Percentiles rank a stretch among this genome's conserved stretches.
Conservation (phyloP, 2,329 filamentous ascomycete genomes). For the Pestalotiopsis fici region DNA sequence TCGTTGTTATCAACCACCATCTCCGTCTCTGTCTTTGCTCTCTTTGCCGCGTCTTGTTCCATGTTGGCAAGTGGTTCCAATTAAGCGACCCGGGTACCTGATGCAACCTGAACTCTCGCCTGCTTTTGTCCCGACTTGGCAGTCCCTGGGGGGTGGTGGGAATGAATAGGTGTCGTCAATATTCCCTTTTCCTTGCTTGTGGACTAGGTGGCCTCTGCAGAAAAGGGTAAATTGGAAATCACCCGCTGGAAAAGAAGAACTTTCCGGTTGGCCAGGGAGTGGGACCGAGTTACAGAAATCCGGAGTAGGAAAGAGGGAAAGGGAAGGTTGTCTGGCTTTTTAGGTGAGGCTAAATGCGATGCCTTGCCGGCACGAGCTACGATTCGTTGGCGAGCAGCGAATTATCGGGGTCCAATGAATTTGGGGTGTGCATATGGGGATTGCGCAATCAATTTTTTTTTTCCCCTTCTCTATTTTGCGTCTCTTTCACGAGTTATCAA, state of each 20-base stretch:
- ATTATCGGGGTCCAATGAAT: neutral
- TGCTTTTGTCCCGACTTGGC: neutral
- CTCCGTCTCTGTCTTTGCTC: neutral
- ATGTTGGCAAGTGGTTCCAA: neutral
- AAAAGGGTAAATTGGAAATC: neutral
- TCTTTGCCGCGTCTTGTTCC: neutral
- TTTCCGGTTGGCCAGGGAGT: neutral
- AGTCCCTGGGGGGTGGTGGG: neutral
- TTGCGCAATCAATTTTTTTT: neutral
- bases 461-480: neutral
- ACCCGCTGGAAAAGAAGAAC: neutral
- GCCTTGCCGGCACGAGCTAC: neutral
- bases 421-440: neutral
- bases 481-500: neutral
- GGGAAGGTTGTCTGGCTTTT: conserved; percentile 1
- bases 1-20: conserved; percentile 39
- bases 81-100: neutral
- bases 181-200: neutral
- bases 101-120: neutral
- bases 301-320: neutral
- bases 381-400: neutral
- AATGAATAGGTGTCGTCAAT: too few species aligned
- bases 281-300: neutral
- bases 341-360: conserved; percentile 8
- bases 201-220: conserved; percentile 5